Evolutionary conservation across 202 grass and related monocot species (phyloP), one percentile per base, ranked within the genome.

Genomic region (Setaria italica): DNA sequence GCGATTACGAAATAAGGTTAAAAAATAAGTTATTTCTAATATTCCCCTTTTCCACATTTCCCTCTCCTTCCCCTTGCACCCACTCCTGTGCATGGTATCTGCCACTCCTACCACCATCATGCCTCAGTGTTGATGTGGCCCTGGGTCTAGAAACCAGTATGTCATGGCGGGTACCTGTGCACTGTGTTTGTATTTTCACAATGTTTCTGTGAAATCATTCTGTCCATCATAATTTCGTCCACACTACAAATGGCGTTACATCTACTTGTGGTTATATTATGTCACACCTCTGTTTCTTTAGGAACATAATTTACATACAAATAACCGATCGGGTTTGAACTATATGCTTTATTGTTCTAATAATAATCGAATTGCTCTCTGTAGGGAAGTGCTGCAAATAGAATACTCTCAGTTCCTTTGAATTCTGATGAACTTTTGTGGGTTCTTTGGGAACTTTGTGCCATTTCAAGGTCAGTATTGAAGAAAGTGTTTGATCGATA

Each of bases 371-470:
- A 78, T 88, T 88, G 5, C 72, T 85, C 33, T 80, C 70, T 92
- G 46, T 51, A 99, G 96, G 96, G 79, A 67, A 94, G 89, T 94
- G 86, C 94, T 84, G 84, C 92, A 88, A 92, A 88, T 83, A 86
- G 90, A 74, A 81, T 99, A 72, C 86, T 95, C 78, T 85, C 84
- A 30, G 94, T 90, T 79, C 55, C 85, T 88, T 68, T 80, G 45
- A 93, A 92, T 76, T 95, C 93, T 62, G 96, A 99, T 74, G 93
- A 99, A 62, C 91, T 99, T 87, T 85, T 99, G 69, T 99, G 93
- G 96, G 77, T 92, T 88, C 90, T 99, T 75, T 99, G 96, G 96
- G 96, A 95, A 74, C 96, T 99, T 76, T 99, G 91, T 94, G 88
- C 91, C 80, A 91, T 95, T 88, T 95, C 88, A 32, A 95, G 96